Percentiles rank a stretch among this genome's conserved stretches.
Conservation (phyloP, 73 alveolate genomes). For the Tetrahymena thermophila region DNA sequence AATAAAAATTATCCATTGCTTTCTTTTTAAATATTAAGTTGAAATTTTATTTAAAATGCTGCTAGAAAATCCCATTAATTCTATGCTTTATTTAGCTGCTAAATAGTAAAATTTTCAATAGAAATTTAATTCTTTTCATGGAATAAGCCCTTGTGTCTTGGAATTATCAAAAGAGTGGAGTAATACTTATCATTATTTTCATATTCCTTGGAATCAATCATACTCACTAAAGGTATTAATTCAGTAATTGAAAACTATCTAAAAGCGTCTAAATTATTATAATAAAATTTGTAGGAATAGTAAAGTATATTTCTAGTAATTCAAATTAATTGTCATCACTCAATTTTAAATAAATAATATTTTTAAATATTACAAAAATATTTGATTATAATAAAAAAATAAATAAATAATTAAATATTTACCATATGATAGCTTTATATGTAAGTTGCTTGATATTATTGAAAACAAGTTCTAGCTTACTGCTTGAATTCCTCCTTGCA, state of each 20-base stretch:
- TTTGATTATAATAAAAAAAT: too few species aligned
- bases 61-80: not conserved
- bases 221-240: not conserved
- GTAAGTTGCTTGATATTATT: not conserved
- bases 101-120: not conserved
- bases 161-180: not conserved
- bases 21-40: not conserved
- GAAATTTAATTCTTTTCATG: not conserved
- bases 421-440: not conserved
- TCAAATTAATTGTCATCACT: not conserved
- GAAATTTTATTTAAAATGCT: not conserved
- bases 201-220: not conserved
- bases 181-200: not conserved
- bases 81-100: not conserved
- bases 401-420: not conserved
- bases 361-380: too few species aligned
- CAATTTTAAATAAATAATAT: not conserved
- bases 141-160: not conserved
- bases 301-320: not conserved
- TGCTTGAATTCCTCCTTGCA: not conserved
- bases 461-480: not conserved
- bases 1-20: not conserved
- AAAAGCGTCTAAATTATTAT: not conserved
- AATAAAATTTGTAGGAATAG: not conserved
- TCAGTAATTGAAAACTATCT: not conserved